A percentile compares a stretch with the other conserved stretches of the same genome.
Conservation (phyloP, 306 rosid species). For the Cucurbita moschata region DNA sequence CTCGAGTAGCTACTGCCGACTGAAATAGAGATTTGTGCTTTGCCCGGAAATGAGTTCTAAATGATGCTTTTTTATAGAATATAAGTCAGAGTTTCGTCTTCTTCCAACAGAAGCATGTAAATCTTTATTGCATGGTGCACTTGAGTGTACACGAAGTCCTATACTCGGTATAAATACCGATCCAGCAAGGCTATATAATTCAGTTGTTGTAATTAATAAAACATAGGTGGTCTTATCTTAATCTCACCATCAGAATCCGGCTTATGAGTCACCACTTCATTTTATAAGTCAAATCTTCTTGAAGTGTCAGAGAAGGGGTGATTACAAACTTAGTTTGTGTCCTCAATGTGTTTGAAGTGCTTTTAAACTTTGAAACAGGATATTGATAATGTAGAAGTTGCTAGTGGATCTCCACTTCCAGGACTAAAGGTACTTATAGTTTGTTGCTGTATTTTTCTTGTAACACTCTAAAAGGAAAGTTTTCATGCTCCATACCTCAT, state of each 20-base stretch:
- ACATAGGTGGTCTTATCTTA: not conserved
- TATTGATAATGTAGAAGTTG: slow-evolving; percentile 45
- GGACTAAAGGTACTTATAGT: slow-evolving; percentile 84
- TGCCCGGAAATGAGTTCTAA: not conserved
- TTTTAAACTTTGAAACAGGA: slow-evolving; percentile 33
- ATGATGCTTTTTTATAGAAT: not conserved
- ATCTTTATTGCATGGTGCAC: not conserved
- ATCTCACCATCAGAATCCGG: not conserved
- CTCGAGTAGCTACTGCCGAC: not conserved
- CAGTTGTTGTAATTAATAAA: not conserved
- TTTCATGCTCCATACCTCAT: slow-evolving; percentile 8
- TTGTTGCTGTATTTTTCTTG: slow-evolving; percentile 3
- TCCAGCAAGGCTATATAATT: not conserved
- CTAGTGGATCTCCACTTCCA: slow-evolving; percentile 97
- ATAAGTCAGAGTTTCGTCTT: not conserved
- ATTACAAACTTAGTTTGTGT: not conserved
- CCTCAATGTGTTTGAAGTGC: slow-evolving; percentile 20
- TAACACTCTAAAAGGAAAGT: not conserved
- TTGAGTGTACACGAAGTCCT: not conserved
- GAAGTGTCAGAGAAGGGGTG: not conserved
- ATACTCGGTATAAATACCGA: not conserved
- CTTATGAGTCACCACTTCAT: not conserved
- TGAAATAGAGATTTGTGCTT: not conserved
- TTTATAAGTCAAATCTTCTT: not conserved
- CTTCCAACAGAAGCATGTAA: not conserved